These are phyloP conservation scores for Westerdykella sp. DNA, from an alignment of 2,329 filamentous ascomycete species.

Conservation along the genomic window DNA sequence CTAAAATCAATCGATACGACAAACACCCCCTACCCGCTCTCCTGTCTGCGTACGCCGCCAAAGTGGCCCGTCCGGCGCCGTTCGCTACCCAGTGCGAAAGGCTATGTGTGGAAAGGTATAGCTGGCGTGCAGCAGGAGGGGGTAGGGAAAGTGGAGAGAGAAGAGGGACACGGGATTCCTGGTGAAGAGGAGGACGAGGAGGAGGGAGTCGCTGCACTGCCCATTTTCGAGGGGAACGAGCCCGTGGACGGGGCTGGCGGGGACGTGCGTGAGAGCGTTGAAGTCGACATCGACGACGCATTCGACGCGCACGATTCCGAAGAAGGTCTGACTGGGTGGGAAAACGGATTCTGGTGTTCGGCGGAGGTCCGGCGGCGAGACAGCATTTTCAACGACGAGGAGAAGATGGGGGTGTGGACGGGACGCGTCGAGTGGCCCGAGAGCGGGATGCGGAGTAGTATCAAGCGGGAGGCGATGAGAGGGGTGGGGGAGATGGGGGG, in stretches of 20 bases:
- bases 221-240: constrained; percentile 11
- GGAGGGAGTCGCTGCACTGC: not conserved
- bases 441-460: constrained; percentile 12
- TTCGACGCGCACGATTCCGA: not conserved
- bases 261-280: constrained; percentile 8
- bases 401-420: constrained; percentile 3
- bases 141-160: too few species aligned
- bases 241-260: constrained; percentile 3
- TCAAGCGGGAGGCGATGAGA: constrained; percentile 8
- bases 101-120: constrained; percentile 2
- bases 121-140: too few species aligned
- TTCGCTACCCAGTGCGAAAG: not conserved
- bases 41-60: constrained; percentile 10
- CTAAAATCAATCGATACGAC: constrained; percentile 2
- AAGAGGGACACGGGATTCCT: too few species aligned
- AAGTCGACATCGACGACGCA: not conserved
- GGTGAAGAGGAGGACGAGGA: too few species aligned
- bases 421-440: constrained; percentile 11
- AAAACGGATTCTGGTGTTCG: not conserved
- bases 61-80: constrained; percentile 9
- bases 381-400: not conserved
- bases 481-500: constrained; percentile 1
- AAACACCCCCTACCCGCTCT: constrained; percentile 9
- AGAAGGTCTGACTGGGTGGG: too few species aligned
- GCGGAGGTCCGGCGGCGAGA: not conserved